Conservation (phyloP, 257 asterid genomes). For the Solanum habrochaites region DNA sequence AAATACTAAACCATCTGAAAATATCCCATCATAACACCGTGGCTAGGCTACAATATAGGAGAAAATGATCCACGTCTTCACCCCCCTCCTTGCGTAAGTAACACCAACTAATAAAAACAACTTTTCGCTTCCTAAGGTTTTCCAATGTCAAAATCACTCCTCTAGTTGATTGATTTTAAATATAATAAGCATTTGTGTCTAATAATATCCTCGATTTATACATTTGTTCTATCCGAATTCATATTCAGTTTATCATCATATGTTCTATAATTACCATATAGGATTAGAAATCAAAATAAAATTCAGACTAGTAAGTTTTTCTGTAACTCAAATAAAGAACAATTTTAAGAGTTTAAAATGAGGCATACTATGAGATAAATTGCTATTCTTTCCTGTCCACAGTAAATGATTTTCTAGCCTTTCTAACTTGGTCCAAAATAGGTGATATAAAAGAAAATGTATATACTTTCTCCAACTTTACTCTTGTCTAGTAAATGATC, state of each 20-base stretch:
- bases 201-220: neutral
- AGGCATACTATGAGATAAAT: neutral
- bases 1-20: neutral
- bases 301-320: neutral
- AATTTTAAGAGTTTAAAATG: neutral
- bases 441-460: neutral
- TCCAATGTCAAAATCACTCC: neutral
- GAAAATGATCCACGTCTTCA: neutral
- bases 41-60: neutral
- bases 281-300: neutral
- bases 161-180: neutral
- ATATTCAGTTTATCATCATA: neutral
- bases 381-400: neutral
- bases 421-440: neutral
- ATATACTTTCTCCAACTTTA: neutral
- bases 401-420: neutral
- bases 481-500: neutral
- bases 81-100: neutral
- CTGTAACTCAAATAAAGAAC: neutral
- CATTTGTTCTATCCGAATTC: neutral
- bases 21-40: neutral
- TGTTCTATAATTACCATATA: neutral
- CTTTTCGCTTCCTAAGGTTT: neutral
- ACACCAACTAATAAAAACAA: neutral
- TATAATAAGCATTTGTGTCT: neutral